Base-by-base conservation (phyloP, 78 protist species). In the Neovahlkampfia damariscottae region DNA sequence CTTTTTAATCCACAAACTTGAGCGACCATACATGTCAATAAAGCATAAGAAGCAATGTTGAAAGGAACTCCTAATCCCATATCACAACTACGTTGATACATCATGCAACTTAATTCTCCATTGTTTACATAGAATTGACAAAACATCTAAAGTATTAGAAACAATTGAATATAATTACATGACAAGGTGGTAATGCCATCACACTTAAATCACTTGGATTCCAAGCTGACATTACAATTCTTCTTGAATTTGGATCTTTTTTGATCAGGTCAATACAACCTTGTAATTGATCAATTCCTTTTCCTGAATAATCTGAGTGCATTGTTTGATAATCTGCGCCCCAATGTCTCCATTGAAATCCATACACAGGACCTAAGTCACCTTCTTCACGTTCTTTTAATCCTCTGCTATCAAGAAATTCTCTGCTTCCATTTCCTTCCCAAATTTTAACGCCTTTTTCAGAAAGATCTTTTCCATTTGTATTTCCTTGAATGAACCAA, bases 141-240 rank as follows among this genome's bases (percentile, higher is more conserved):
- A 32, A 93, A 4, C 85, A n/a, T n/a, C n/a, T n/a, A n/a, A n/a
- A n/a, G n/a, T n/a, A n/a, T n/a, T n/a, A n/a, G n/a, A n/a, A n/a
- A n/a, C n/a, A n/a, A n/a, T n/a, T n/a, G n/a, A n/a, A n/a, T n/a
- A n/a, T n/a, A n/a, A n/a, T n/a, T n/a, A 93, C 35, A 79, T 93
- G 96, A 83, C 96, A 93, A 7, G 96, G 96, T 0, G 96, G 96
- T 30, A 93, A 88, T 10, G 96, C 96, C 96, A 93, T 93, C 34
- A 82, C 10, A 5, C 8, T 31, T 29, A 91, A 38, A 67, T 71
- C 93, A 4, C 74, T 59, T 0, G 97, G 97, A 68, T 94, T 91
- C 95, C 95, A 94, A 7, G 97, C 95, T 2, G 83, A 41, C 29
- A 94, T 38, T 75, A 94, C 19, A 27, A 91, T 87, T 34, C 97